A percentile compares a stretch with the other conserved stretches of the same genome.
Conservation (phyloP, 805 yeast species). For the Wickerhamiella slavikovae region DNA sequence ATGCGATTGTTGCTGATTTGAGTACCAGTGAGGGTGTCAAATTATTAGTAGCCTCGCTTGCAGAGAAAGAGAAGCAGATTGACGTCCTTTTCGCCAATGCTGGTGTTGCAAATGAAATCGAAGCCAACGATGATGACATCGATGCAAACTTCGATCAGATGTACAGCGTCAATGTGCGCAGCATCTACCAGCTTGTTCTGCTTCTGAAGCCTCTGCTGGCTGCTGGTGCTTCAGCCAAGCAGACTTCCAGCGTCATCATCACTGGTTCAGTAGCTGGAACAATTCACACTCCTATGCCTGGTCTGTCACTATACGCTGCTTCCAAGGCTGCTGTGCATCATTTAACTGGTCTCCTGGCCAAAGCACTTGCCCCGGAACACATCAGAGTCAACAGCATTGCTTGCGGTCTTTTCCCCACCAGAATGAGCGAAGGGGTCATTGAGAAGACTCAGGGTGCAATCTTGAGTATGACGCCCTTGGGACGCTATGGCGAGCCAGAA, state of each 20-base stretch:
- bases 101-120: slow-evolving; percentile 58
- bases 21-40: slow-evolving; percentile 29
- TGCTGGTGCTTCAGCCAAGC: slow-evolving; percentile 29
- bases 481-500: slow-evolving; percentile 32
- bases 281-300: slow-evolving; percentile 24
- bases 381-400: slow-evolving; percentile 52
- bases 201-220: slow-evolving; percentile 35
- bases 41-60: slow-evolving; percentile 23
- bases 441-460: slow-evolving; percentile 32
- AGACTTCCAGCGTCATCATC: slow-evolving; percentile 44
- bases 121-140: slow-evolving; percentile 37
- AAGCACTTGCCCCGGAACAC: slow-evolving; percentile 43
- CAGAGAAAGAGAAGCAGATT: slow-evolving; percentile 23
- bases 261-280: slow-evolving; percentile 51
- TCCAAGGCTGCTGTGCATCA: slow-evolving; percentile 62
- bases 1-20: slow-evolving; percentile 36
- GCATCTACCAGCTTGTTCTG: slow-evolving; percentile 48
- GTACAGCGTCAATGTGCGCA: slow-evolving; percentile 38
- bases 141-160: slow-evolving; percentile 42
- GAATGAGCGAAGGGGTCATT: slow-evolving; percentile 49
- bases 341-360: slow-evolving; percentile 39
- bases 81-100: slow-evolving; percentile 58
- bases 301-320: slow-evolving; percentile 50
- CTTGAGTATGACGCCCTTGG: slow-evolving; percentile 33
- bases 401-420: slow-evolving; percentile 61